Base-by-base conservation (phyloP, 73 alveolate genomes). In the Effrenium voratum region DNA sequence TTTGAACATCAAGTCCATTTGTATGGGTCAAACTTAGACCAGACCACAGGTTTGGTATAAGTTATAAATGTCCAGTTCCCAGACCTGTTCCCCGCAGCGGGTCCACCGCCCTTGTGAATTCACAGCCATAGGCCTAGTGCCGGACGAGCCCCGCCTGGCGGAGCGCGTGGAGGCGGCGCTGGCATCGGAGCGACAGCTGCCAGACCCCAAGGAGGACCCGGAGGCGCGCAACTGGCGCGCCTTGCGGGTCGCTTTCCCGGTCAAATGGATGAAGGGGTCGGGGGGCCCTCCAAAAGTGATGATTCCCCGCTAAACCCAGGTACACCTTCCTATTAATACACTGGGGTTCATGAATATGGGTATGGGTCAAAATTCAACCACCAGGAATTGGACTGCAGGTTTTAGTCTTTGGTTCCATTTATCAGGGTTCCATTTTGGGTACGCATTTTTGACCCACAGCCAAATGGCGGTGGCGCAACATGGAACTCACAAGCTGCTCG, bases 61-160 rank as follows among this genome's bases (percentile, higher is more conserved):
- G n/a, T n/a, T n/a, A n/a, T n/a, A n/a, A n/a, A n/a, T n/a, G n/a
- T n/a, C n/a, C n/a, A n/a, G n/a, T n/a, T n/a, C n/a, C n/a, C n/a
- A n/a, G n/a, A n/a, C n/a, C n/a, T n/a, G n/a, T n/a, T n/a, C n/a
- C n/a, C n/a, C n/a, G n/a, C n/a, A n/a, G n/a, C n/a, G n/a, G n/a
- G n/a, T n/a, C n/a, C n/a, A n/a, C n/a, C n/a, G n/a, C n/a, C n/a
- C n/a, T n/a, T n/a, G n/a, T n/a, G n/a, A n/a, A n/a, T n/a, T n/a
- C n/a, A n/a, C n/a, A n/a, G n/a, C 72, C 72, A 13, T 40, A 90
- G 97, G 97, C 34, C 87, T 90, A 26, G 97, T 90, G 43, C 97
- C 97, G 4, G 97, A 90, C 44, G 97, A 90, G 44, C 97, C 97
- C 12, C 97, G 87, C 86, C 32, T 90, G 30, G 97, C 97, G 6